phyloP scores from a whole-genome alignment of 441 rosid species.

The Corymbia calophylla region DNA sequence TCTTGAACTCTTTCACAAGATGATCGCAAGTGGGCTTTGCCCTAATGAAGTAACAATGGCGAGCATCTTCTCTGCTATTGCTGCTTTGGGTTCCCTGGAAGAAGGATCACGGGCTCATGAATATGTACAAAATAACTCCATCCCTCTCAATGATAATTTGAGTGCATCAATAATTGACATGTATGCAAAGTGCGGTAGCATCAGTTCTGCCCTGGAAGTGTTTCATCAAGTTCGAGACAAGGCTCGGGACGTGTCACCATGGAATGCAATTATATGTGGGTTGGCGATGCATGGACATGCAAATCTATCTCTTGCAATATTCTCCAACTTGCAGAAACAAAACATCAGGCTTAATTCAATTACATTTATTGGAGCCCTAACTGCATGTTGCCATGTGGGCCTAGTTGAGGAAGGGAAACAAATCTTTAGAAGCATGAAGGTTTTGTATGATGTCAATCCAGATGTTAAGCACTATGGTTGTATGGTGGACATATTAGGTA shows the following conservation, averaged over 20 bases:
- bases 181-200: conserved; percentile 89
- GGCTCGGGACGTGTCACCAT: conserved; percentile 49
- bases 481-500: conserved; percentile 58
- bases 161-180: conserved; percentile 77
- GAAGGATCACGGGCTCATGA: conserved; percentile 64
- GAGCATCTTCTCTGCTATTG: conserved; percentile 63
- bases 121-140: conserved; percentile 31
- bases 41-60: conserved; percentile 79
- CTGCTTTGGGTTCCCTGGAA: conserved; percentile 41
- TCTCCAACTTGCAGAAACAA: conserved; percentile 36
- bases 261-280: conserved; percentile 86
- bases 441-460: conserved; percentile 31
- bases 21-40: conserved; percentile 42
- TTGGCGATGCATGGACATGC: conserved; percentile 68
- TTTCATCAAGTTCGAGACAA: conserved; percentile 40
- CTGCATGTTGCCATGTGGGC: conserved; percentile 77
- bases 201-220: conserved; percentile 43
- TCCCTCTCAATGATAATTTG: conserved; percentile 47
- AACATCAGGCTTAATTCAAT: conserved; percentile 50
- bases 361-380: conserved; percentile 73
- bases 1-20: conserved; percentile 42
- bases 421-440: conserved; percentile 55
- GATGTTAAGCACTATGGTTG: conserved; percentile 54
- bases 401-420: conserved; percentile 46
- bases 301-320: conserved; percentile 51